Evolutionary conservation across 305 asterid genomes (phyloP).

Genomic region (Striga hermonthica): DNA sequence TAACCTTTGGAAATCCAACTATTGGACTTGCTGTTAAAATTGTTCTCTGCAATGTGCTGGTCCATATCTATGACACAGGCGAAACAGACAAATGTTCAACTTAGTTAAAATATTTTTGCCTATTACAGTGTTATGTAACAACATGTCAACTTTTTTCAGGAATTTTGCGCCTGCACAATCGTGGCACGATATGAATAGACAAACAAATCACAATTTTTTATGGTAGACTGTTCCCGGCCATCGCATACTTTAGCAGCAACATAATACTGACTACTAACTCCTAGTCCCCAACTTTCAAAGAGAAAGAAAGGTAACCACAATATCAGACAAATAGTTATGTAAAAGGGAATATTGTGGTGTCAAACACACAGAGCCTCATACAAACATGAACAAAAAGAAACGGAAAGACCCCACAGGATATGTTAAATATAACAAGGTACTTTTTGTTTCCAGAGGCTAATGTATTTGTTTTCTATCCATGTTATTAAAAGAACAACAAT

Average conservation of each 20-base stretch:
- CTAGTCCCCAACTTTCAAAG: conserved; percentile 8
- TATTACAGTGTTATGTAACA: conserved; percentile 1
- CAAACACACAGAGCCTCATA: neutral
- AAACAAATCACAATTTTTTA: neutral
- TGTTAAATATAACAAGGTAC: no score
- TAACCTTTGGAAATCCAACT: conserved; percentile 92
- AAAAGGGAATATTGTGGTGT: neutral
- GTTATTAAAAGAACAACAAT: conserved; percentile 5
- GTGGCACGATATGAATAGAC: conserved; percentile 1
- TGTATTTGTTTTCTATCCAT: neutral
- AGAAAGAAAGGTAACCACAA: neutral
- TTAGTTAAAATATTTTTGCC: conserved; percentile 21
- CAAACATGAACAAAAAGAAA: no score
- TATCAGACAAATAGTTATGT: neutral
- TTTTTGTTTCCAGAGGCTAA: neutral
- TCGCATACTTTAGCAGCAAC: neutral
- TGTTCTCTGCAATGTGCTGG: conserved; percentile 97
- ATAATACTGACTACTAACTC: conserved; percentile 16
- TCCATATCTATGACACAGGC: conserved; percentile 75
- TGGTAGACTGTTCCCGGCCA: conserved; percentile 9
- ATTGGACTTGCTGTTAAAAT: conserved; percentile 81
- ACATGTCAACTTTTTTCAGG: conserved; percentile 10
- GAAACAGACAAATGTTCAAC: conserved; percentile 29
- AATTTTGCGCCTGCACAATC: conserved; percentile 8
- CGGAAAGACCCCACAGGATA: no score